Conservation (phyloP, 73 alveolate species). For the Paramecium pentaurelia region DNA sequence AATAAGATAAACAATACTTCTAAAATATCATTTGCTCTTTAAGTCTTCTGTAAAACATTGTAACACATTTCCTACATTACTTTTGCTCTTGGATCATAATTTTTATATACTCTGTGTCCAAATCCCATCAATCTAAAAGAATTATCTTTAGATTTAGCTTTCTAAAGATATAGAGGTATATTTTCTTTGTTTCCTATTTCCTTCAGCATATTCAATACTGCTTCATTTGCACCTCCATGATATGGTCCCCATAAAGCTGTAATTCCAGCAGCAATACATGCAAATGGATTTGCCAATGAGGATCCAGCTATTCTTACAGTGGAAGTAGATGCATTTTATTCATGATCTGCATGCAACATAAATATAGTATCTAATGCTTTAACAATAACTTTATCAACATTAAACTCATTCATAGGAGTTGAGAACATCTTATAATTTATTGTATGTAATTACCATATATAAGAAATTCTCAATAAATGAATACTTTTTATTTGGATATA, state of each 20-base stretch:
- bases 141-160: constrained; percentile 78
- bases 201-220: constrained; percentile 83
- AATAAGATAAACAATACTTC: not conserved
- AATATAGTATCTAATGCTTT: constrained; percentile 83
- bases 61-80: constrained; percentile 63
- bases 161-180: constrained; percentile 67
- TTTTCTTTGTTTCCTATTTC: constrained; percentile 70
- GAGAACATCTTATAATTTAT: constrained; percentile 65
- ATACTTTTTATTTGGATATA: constrained; percentile 72
- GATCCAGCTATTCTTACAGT: constrained; percentile 97
- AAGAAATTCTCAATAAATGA: constrained; percentile 80
- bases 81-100: constrained; percentile 63
- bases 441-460: constrained; percentile 63
- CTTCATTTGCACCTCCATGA: constrained; percentile 99
- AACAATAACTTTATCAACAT: constrained; percentile 73
- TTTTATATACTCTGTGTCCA: constrained; percentile 97
- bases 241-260: constrained; percentile 98
- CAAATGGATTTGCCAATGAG: constrained; percentile 94
- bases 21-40: constrained; percentile 29
- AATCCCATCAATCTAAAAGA: constrained; percentile 95
- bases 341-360: constrained; percentile 91
- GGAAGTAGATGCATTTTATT: constrained; percentile 96
- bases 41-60: constrained; percentile 30
- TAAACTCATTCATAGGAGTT: constrained; percentile 83
- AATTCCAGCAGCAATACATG: constrained; percentile 98